Evolutionary conservation across 176 grass and related monocot species (phyloP).

Genomic region (Stipa capillata): DNA sequence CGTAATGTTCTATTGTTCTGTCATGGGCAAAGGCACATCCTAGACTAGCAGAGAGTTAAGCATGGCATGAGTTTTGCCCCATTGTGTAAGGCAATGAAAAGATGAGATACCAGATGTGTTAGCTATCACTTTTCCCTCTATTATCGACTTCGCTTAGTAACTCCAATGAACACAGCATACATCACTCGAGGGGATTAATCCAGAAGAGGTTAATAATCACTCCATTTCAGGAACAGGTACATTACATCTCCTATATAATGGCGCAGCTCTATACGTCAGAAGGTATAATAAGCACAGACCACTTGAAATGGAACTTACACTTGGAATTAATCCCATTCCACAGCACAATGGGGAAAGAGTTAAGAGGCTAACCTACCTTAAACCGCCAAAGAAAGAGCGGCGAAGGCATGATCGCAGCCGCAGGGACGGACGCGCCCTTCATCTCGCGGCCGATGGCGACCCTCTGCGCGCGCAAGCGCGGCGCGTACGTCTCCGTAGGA

Average conservation of each 20-base stretch:
- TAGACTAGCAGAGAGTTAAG: background rate
- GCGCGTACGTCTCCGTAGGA: background rate
- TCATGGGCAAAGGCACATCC: background rate
- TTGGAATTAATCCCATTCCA: background rate
- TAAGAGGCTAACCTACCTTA: constrained; percentile 42
- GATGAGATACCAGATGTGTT: background rate
- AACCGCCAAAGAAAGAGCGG: constrained; percentile 87
- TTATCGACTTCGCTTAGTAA: background rate
- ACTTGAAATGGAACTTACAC: background rate
- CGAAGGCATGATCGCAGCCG: constrained; percentile 66
- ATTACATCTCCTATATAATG: no score
- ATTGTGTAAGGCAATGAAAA: background rate
- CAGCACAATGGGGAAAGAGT: background rate
- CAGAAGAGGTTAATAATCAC: background rate
- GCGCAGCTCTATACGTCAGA: no score
- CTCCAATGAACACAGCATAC: background rate
- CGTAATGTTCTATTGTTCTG: background rate
- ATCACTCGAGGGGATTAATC: background rate
- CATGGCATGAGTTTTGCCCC: background rate
- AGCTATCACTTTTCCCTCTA: background rate
- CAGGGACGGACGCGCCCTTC: constrained; percentile 54
- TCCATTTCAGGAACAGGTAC: background rate
- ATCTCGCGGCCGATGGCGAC: constrained; percentile 35
- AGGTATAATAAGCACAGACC: background rate
- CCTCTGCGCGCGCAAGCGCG: constrained; percentile 6